phyloP scores from a whole-genome alignment of 1,139 yeast genomes.

The Protomyces lactucae-debilis region DNA sequence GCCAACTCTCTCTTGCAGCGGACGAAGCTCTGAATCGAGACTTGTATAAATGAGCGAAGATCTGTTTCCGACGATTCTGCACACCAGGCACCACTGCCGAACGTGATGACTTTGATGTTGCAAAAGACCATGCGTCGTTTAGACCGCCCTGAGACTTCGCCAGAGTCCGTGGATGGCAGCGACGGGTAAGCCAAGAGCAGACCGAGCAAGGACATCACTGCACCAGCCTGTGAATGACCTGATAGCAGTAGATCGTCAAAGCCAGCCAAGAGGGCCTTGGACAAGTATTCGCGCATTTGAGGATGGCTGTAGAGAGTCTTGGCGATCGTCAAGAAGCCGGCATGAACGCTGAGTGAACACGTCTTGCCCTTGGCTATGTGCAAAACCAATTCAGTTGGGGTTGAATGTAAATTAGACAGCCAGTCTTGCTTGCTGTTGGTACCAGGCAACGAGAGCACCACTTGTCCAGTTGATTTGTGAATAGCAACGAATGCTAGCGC shows the following conservation, averaged over 20 bases:
- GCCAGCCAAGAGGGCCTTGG: conserved; percentile 4
- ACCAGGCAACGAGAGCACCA: conserved; percentile 18
- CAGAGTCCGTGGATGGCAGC: not conserved
- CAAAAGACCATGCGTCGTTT: not conserved
- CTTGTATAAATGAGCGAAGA: not conserved
- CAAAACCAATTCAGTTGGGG: conserved; percentile 3
- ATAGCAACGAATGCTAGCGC: conserved; percentile 8
- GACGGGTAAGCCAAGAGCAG: not conserved
- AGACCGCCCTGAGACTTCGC: not conserved
- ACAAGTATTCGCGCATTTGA: not conserved
- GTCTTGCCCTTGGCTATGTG: not conserved
- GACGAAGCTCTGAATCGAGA: not conserved
- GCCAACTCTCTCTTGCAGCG: not conserved
- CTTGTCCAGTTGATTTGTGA: not conserved
- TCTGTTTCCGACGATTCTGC: not conserved
- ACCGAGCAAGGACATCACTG: conserved; percentile 17
- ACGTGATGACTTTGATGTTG: conserved; percentile 1
- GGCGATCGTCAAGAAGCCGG: conserved; percentile 18
- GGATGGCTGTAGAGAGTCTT: conserved; percentile 4
- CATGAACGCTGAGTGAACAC: not conserved
- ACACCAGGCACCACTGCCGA: conserved; percentile 20
- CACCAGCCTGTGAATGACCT: conserved; percentile 25
- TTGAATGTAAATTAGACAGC: conserved; percentile 17
- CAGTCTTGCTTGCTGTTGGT: conserved; percentile 21
- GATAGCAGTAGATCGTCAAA: not conserved